Evolutionary conservation across 2,329 filamentous ascomycete species (phyloP).

Genomic region (Arthroderma uncinatum): DNA sequence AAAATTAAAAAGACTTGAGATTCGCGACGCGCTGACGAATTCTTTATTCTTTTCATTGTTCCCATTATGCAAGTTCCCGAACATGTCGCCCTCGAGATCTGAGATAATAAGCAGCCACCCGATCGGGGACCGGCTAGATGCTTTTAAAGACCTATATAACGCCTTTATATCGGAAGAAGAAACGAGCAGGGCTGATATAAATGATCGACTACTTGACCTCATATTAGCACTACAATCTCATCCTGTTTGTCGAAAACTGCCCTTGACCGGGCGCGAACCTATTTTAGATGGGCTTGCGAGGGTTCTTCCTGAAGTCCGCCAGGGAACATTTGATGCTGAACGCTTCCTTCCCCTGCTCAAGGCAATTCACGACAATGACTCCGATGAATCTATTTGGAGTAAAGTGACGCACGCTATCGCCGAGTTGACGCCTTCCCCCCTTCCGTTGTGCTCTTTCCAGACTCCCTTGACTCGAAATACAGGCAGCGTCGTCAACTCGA

Average conservation of each 20-base stretch:
- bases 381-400: conserved; percentile 17
- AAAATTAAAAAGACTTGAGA: too few species aligned
- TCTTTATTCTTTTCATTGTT: too few species aligned
- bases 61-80: not conserved
- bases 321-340: not conserved
- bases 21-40: too few species aligned
- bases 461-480: conserved; percentile 21
- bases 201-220: not conserved
- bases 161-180: not conserved
- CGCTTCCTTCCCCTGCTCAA: not conserved
- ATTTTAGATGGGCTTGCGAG: not conserved
- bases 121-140: not conserved
- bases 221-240: not conserved
- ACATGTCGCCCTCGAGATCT: not conserved
- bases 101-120: conserved; percentile 1
- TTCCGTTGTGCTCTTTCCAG: conserved; percentile 13
- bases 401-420: conserved; percentile 14
- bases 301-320: not conserved
- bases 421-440: conserved; percentile 18
- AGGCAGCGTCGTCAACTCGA: conserved; percentile 22
- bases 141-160: not conserved
- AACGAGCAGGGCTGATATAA: not conserved
- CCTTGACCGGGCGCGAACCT: not conserved
- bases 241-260: not conserved
- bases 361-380: not conserved